Evolutionary conservation across 371 early-diverging fungal genomes (phyloP), one percentile per base, ranked within the genome.

Genomic region (Rhizomucor miehei): DNA sequence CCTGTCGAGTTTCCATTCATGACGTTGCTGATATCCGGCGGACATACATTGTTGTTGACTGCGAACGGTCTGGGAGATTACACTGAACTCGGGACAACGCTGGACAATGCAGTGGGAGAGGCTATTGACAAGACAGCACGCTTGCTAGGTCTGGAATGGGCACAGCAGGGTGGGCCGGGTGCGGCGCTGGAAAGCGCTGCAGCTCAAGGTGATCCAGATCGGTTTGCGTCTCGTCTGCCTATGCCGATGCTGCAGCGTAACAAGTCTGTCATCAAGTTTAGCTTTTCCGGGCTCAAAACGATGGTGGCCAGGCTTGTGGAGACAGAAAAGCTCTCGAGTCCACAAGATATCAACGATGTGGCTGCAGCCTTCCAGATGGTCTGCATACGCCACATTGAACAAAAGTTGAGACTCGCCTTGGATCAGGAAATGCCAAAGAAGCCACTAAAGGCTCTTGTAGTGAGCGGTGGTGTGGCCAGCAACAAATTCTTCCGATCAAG

Each of bases 401-500:
- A 84, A 65, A 90, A 90, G 56, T 66, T 88, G 5, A 64, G 60
- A 13, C 65, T 88, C 48, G 89, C 86, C 1, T 59, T 89, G 20
- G 54, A 62, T n/a, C 63, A 66, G 14, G 88, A 81, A 49, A 49
- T 64, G 0, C 63, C 65, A 8, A 60, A 77, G 9, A 60, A 63
- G 1, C 75, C 71, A 1, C 57, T 84, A 20, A 79, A 81, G 11
- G 71, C 82, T 20, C 54, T 92, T n/a, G 91, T 92, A 6, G 88
- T 80, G 16, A 89, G 90, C 59, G 93, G 93, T 37, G 93, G 93
- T 11, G 93, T 91, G 6, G 93, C 91, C 13, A 82, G 90, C 53
- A 92, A 91, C 64, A 65, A 66, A 11, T 59, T 75, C 13, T 69
- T 81, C 47, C 65, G 81, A 51, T 49, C 60, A 34, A 74, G 71